Evolutionary conservation across 2,329 filamentous ascomycete genomes (phyloP), one percentile per base, ranked within the genome.

Genomic region (Aspergillus sp.): DNA sequence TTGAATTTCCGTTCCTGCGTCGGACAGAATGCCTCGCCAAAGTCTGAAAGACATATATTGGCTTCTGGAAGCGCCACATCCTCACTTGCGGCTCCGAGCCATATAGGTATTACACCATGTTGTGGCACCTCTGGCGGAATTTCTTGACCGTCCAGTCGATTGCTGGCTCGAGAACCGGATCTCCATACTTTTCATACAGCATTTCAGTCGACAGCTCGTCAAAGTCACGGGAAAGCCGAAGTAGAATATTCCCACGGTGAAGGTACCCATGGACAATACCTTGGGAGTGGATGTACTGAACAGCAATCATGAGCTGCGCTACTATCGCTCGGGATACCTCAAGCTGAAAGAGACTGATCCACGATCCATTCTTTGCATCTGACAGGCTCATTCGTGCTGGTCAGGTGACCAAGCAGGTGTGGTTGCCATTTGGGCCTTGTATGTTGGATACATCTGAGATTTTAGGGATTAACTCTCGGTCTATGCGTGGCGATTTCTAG

Each of bases 251-350:
- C 32, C 59, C 62, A 13, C 66, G 55, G 58, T 69, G 65, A 57
- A 73, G 57, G 57, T 71, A 70, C 58, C 68, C 66, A 65, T 73
- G 68, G 27, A 70, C 67, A 52, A 68, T 66, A 2, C 66, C 69
- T 62, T 68, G 57, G 30, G 62, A 61, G 63, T 73, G 70, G 3
- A 71, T 61, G 62, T 72, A 71, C 27, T 54, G 42, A 27, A 70
- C 38, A 19, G 49, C 67, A n/a, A 61, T 59, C 21, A 60, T 59
- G 32, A 70, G 68, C 56, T 70, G 64, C 27, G 64, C 62, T 5
- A 64, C 58, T n/a, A 72, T 47, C 13, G 64, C 62, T 17, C 65
- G 61, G 39, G 59, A 59, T 8, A 59, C 57, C 5, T 59, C 42
- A 58, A 62, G 19, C 27, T 59, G 59, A 23, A 64, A 65, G 10